Conservation (phyloP, 805 yeast genomes). For the Schwanniomyces pseudopolymorphus region DNA sequence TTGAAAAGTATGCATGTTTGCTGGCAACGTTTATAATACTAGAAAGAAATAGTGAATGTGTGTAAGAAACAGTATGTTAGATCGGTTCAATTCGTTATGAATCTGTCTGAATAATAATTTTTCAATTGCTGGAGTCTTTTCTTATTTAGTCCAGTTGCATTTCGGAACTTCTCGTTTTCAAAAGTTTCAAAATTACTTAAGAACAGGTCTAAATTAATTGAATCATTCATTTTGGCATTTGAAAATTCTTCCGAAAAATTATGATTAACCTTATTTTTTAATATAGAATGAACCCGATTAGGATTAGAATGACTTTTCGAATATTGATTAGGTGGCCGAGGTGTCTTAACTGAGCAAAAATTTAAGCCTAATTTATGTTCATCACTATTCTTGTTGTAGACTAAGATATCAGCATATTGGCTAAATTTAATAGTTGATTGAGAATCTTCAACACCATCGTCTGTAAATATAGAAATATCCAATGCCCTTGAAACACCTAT, state of each 20-base stretch:
- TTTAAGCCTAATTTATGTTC: not conserved
- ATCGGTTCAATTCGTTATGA: not conserved
- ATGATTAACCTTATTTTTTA: conserved; percentile 22
- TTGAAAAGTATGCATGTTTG: too few species aligned
- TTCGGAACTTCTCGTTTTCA: conserved; percentile 12
- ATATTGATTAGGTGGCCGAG: not conserved
- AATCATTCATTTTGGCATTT: conserved; percentile 14
- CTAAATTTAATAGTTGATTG: conserved; percentile 13
- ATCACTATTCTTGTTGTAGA: conserved; percentile 9
- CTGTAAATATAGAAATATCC: conserved; percentile 5
- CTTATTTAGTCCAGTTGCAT: conserved; percentile 10
- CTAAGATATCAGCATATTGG: conserved; percentile 13
- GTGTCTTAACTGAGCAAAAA: not conserved
- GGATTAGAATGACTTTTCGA: not conserved
- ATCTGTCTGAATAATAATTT: conserved; percentile 14
- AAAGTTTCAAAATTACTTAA: conserved; percentile 13
- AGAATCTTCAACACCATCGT: not conserved
- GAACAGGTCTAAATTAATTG: conserved; percentile 17
- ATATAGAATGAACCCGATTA: conserved; percentile 16
- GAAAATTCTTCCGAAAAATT: conserved; percentile 21
- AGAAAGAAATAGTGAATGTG: too few species aligned
- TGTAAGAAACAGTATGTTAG: too few species aligned
- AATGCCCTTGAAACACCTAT: conserved; percentile 1
- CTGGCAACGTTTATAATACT: too few species aligned
- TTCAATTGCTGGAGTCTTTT: conserved; percentile 14